phyloP scores from a whole-genome alignment of 768 basidiomycete genomes.

The Flagelloscypha sp. region DNA sequence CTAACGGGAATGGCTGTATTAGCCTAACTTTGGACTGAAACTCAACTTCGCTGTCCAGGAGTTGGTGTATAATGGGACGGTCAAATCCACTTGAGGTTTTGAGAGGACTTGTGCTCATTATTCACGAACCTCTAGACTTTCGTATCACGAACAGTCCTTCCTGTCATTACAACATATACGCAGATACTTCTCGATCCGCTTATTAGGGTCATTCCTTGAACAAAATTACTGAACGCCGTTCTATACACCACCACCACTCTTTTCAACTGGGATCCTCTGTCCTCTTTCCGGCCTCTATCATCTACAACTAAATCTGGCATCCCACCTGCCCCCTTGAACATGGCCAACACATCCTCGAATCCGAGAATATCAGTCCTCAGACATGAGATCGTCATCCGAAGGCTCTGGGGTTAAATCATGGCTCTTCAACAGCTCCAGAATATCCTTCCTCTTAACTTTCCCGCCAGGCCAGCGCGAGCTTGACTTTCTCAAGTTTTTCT shows the following conservation, averaged over 20 bases:
- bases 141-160: no score
- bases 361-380: slow-evolving; percentile 63
- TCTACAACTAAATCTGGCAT: slow-evolving; percentile 54
- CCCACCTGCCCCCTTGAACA: slow-evolving; percentile 44
- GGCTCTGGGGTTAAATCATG: slow-evolving; percentile 30
- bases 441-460: slow-evolving; percentile 30
- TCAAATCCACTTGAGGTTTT: not conserved
- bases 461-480: slow-evolving; percentile 21
- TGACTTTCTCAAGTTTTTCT: no score
- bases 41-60: not conserved
- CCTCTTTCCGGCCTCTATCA: slow-evolving; percentile 4
- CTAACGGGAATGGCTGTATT: not conserved
- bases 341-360: slow-evolving; percentile 74
- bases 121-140: no score
- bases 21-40: not conserved
- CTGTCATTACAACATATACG: no score
- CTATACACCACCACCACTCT: slow-evolving; percentile 45
- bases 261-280: slow-evolving; percentile 41
- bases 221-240: no score
- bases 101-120: no score
- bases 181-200: no score
- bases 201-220: no score
- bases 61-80: slow-evolving; percentile 1
- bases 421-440: slow-evolving; percentile 35
- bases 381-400: slow-evolving; percentile 53